Percentiles rank a stretch among this genome's conserved stretches.
Conservation (phyloP, 108 stramenopile genomes). For the Nitzschia sp. region DNA sequence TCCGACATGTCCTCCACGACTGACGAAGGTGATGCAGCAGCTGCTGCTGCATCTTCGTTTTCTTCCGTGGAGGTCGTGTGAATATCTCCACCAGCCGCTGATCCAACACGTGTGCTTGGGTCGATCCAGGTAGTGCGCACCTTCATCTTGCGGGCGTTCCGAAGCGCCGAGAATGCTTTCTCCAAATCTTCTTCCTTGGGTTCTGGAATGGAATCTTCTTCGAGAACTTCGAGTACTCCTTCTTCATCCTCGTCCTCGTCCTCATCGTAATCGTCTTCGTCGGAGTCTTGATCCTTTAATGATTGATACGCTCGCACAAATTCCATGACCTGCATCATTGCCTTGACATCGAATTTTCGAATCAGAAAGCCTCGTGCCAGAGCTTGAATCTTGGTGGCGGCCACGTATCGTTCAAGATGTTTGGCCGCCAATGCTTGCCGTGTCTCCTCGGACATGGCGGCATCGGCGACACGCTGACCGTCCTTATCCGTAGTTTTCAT, state of each 20-base stretch:
- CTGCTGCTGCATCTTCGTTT: no score
- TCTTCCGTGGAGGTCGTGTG: no score
- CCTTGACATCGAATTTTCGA: slow-evolving; percentile 17
- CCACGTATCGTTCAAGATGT: not conserved
- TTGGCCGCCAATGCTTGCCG: slow-evolving; percentile 1
- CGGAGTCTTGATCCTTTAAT: not conserved
- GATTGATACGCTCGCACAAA: slow-evolving; percentile 4
- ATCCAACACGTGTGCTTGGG: no score
- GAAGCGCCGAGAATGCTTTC: not conserved
- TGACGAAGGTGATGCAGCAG: no score
- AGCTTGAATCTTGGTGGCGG: slow-evolving; percentile 24
- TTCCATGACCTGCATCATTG: slow-evolving; percentile 12
- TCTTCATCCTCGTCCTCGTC: not conserved
- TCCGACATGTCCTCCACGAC: not conserved
- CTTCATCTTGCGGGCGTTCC: no score
- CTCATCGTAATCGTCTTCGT: not conserved
- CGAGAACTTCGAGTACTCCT: not conserved
- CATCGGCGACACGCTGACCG: not conserved
- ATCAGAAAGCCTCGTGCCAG: slow-evolving; percentile 16
- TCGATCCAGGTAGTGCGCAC: no score
- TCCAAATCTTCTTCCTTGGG: slow-evolving; percentile 14
- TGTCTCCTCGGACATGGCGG: not conserved
- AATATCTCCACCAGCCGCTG: no score
- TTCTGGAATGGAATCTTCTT: slow-evolving; percentile 1
- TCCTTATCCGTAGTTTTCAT: not conserved